A percentile compares a stretch with the other conserved stretches of the same genome.
These are phyloP conservation scores for Leptographium radiaticola DNA, from an alignment of 2,329 filamentous ascomycete species.

Conservation along the genomic window DNA sequence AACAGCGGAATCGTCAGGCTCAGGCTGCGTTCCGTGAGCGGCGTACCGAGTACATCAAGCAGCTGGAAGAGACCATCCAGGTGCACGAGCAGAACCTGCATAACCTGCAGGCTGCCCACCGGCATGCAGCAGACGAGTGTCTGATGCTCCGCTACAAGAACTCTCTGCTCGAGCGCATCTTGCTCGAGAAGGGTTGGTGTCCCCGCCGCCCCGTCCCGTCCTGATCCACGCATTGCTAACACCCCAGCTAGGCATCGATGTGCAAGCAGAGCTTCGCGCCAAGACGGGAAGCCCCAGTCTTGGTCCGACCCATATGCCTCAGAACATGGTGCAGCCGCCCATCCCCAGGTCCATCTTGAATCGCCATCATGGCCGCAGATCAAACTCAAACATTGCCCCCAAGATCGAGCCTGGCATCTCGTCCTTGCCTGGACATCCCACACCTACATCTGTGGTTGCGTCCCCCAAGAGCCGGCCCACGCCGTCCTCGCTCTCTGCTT, in stretches of 20 bases:
- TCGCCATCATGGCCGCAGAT: conserved; percentile 60
- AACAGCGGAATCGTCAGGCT: conserved; percentile 92
- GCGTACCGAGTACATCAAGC: conserved; percentile 97
- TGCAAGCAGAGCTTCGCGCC: conserved; percentile 85
- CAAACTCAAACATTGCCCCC: conserved; percentile 60
- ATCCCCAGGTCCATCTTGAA: conserved; percentile 73
- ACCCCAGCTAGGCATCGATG: conserved; percentile 64
- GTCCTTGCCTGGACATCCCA: conserved; percentile 24
- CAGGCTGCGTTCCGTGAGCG: conserved; percentile 95
- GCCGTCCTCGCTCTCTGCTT: conserved; percentile 60
- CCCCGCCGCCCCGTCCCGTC: not conserved
- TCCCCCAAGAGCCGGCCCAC: conserved; percentile 68
- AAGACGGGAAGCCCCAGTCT: conserved; percentile 82
- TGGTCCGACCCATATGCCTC: conserved; percentile 53
- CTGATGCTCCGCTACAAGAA: conserved; percentile 98
- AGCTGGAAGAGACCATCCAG: conserved; percentile 93
- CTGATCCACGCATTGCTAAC: not conserved
- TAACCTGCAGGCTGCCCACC: conserved; percentile 85
- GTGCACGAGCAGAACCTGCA: conserved; percentile 91
- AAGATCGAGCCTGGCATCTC: conserved; percentile 48
- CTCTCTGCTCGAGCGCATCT: conserved; percentile 84
- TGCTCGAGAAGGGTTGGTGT: conserved; percentile 77
- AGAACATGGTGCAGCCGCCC: conserved; percentile 57
- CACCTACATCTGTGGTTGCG: conserved; percentile 37
- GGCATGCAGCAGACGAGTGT: conserved; percentile 89